A percentile compares a stretch with the other conserved stretches of the same genome.
phyloP scores from a whole-genome alignment of 2,329 filamentous ascomycete genomes.

The Scedosporium boydii region DNA sequence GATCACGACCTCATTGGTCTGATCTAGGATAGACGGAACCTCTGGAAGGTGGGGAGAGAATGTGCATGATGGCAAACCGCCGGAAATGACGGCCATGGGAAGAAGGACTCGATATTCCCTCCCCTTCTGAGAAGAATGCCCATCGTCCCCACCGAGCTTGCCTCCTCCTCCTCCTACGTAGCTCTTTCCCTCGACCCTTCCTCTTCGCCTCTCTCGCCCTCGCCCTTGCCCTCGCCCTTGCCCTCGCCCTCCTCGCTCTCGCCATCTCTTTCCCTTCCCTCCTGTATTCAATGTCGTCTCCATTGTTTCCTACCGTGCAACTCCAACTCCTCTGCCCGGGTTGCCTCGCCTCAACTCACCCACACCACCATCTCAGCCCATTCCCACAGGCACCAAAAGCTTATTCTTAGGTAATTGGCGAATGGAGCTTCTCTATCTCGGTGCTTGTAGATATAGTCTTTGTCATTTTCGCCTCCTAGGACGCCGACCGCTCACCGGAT shows the following conservation, averaged over 20 bases:
- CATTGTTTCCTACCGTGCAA: background rate
- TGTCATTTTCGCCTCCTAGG: background rate
- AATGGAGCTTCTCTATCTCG: background rate
- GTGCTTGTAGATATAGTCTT: background rate
- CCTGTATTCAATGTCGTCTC: no score
- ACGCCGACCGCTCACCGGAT: background rate
- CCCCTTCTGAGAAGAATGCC: background rate
- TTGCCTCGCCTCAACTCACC: background rate
- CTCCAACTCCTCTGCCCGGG: background rate
- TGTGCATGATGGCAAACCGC: conserved; percentile 1
- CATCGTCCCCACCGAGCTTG: background rate
- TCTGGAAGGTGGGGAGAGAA: background rate
- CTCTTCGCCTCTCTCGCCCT: no score
- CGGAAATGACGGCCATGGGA: background rate
- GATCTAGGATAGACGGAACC: background rate
- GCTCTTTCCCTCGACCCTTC: no score
- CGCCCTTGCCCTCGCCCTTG: no score
- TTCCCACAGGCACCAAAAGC: background rate
- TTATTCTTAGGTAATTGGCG: background rate
- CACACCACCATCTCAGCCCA: background rate
- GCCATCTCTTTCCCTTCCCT: no score
- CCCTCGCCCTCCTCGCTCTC: no score
- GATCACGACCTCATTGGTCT: background rate
- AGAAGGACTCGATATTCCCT: background rate
- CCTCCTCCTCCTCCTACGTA: background rate